phyloP scores from a whole-genome alignment of 169 alveolate species.

The Cryptosporidium ryanae region DNA sequence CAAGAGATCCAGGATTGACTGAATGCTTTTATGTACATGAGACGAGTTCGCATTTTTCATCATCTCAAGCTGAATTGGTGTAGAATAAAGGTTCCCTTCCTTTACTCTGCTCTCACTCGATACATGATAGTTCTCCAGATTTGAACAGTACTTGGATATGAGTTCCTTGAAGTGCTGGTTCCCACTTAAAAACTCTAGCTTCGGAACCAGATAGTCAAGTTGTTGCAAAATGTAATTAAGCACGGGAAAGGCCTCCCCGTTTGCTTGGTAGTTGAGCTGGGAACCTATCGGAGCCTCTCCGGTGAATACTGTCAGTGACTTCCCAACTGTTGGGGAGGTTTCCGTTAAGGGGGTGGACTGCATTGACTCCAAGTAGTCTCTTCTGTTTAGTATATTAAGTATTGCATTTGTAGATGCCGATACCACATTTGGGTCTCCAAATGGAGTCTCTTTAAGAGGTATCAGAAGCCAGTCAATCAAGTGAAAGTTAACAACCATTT shows the following conservation, averaged over 20 bases:
- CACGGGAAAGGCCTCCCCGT: constrained; percentile 32
- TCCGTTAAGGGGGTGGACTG: constrained; percentile 25
- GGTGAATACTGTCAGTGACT: constrained; percentile 26
- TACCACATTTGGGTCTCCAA: constrained; percentile 66
- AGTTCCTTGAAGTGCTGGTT: constrained; percentile 52
- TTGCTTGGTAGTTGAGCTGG: background rate
- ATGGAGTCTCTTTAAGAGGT: constrained; percentile 64
- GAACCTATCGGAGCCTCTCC: constrained; percentile 20
- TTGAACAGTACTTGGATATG: constrained; percentile 25
- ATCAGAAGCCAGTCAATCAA: constrained; percentile 64
- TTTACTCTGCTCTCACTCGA: background rate
- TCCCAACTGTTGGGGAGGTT: constrained; percentile 26
- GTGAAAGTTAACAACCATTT: constrained; percentile 65
- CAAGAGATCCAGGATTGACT: constrained; percentile 24
- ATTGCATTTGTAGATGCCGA: constrained; percentile 28
- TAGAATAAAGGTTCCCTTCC: background rate
- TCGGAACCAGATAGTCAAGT: constrained; percentile 52
- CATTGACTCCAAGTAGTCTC: constrained; percentile 34
- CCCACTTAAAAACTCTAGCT: constrained; percentile 50
- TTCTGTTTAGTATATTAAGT: constrained; percentile 32
- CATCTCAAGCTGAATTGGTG: constrained; percentile 14
- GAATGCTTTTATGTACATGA: constrained; percentile 55
- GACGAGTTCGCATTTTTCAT: constrained; percentile 58
- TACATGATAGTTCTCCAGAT: constrained; percentile 22
- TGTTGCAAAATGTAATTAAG: constrained; percentile 60